Evolutionary conservation across 805 yeast species (phyloP), one percentile per base, ranked within the genome.

Genomic region (Teunomyces tritomae): DNA sequence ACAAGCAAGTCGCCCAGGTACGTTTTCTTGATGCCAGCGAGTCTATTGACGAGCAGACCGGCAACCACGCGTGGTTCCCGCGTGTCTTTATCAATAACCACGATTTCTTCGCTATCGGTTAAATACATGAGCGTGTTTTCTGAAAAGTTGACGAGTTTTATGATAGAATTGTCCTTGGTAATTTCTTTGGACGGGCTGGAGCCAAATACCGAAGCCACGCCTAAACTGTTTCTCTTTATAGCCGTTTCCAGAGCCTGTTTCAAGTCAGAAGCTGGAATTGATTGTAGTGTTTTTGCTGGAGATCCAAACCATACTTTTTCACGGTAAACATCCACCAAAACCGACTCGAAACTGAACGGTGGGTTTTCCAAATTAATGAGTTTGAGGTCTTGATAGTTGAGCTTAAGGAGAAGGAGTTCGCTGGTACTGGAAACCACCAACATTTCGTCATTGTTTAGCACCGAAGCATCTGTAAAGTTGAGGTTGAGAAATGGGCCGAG

Each of bases 401-500:
- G 43, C 28, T 54, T 62, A 41, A 69, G 53, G 14, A 72, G 42
- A 4, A 73, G 56, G 20, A 75, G 50, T 29, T 70, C 68, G 4
- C 64, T 62, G 17, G 55, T 58, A 46, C 63, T 69, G 0, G 75
- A 63, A 10, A 65, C 50, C 3, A 76, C 46, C 14, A 74, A 49
- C 8, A 76, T 34, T 42, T 74, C 76, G n/a, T 65, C 67, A 14
- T 54, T 60, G 47, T 65, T 69, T 26, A 72, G 45, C 6, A 65
- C 53, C 26, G 64, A 55, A 2, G 68, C 70, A 20, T 71, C 68
- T 3, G 77, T 68, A 56, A 84, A 84, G 46, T 73, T 75, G n/a
- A 75, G 69, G 48, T 76, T 74, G 11, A 81, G 63, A 32, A 68
- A 70, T 5, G 61, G 61, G 1, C 84, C 84, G 39, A 85, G 63